Evolutionary conservation across 1,284 basidiomycete species (phyloP), one percentile per base, ranked within the genome.

Genomic region (Puccinia novopanici): DNA sequence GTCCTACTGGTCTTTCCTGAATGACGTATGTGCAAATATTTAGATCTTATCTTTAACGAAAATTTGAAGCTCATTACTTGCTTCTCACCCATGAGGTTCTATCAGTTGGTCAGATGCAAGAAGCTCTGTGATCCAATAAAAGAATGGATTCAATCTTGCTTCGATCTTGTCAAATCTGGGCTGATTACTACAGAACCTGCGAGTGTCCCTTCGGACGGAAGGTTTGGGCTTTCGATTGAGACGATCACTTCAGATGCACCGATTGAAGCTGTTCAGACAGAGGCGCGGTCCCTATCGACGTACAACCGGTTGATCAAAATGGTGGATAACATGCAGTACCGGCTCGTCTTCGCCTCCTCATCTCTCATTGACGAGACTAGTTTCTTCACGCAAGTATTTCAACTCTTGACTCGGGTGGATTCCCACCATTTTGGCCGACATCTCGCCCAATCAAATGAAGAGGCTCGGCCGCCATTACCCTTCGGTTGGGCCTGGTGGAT

Each of bases 1-100:
- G 59, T 73, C 78, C 22, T 80, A 80, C 50, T 80, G 78, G 78
- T 71, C 67, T 12, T 80, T 80, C 37, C 27, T 80, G 13, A 70
- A 80, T 45, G 78, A 80, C 42, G 78, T 80, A 73, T 13, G 78
- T 52, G 17, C 30, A 42, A 42, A 2, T 17, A 65, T 48, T 9
- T 45, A n/a, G 37, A 27, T 42, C 2, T 45, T 12, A 13, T 1
- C 9, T 48, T 10, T 40, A 24, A 45, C 27, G 17, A 45, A 22
- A 37, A 61, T 2, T 17, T n/a, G n/a, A n/a, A n/a, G n/a, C 6
- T 27, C 6, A 24, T 27, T n/a, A 37, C n/a, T 48, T 10, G 40
- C 6, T 67, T n/a, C 40, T 73, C 52, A 42, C 19, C 24, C 3
- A 22, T 24, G 27, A 63, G 13, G 15, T 12, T 27, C 19, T 22